Base-by-base conservation (phyloP, 148 eudicot genomes). In the Drosera capensis region DNA sequence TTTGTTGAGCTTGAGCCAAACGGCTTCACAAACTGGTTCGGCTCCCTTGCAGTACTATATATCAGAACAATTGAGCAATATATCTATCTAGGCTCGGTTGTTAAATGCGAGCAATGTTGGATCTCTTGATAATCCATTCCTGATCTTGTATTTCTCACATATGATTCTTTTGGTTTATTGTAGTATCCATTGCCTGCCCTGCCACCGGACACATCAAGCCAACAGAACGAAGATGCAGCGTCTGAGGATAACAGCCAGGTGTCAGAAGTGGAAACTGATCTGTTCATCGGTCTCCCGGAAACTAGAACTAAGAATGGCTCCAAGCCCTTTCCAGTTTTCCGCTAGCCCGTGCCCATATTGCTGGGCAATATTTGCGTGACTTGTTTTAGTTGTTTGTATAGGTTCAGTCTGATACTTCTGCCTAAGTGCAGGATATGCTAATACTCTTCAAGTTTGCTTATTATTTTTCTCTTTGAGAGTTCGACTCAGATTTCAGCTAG, bases 281-380 rank as follows among this genome's bases (percentile, higher is more conserved):
- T 53, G 29, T 53, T 26, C 40, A 53, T 53, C 20, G 57, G 57
- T n/a, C 39, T 41, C 15, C 57, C 48, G 9, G 57, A 53, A 21
- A 53, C 25, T 21, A 20, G 48, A 51, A 51, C 20, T 34, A 51
- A 22, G 28, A n/a, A n/a, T n/a, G n/a, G n/a, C n/a, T n/a, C n/a
- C n/a, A n/a, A n/a, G n/a, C 14, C 23, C 2, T 25, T 14, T 26
- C 24, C 31, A 39, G 31, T 48, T 14, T 26, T n/a, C 25, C n/a
- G 45, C 17, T 3, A 34, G 11, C 11, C 38, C 11, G 14, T 2
- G 11, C 14, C n/a, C 38, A 13, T 34, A 34, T 34, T 34, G 2
- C 38, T 34, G n/a, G 6, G 38, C 6, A 34, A 11, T 11, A 6
- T 34, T 34, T n/a, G n/a, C n/a, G n/a, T n/a, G n/a, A n/a, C n/a